Conservation (phyloP, 176 grass and related monocot species). For the Oryza meridionalis region DNA sequence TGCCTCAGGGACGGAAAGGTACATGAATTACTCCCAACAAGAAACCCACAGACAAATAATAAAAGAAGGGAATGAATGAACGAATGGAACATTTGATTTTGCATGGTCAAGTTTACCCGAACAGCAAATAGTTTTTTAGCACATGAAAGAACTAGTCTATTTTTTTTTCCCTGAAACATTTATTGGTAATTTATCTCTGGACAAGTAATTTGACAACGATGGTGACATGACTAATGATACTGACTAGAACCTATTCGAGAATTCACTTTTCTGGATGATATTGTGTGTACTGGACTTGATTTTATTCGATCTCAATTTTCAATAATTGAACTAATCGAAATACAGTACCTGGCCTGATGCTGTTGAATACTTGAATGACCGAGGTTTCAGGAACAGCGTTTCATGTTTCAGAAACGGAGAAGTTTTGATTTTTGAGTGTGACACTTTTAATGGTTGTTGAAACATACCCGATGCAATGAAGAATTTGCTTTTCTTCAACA, state of each 20-base stretch:
- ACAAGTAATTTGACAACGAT: slow-evolving; percentile 20
- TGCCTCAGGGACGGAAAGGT: slow-evolving; percentile 79
- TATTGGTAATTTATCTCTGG: slow-evolving; percentile 21
- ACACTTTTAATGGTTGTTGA: slow-evolving; percentile 1
- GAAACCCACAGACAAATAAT: slow-evolving; percentile 28
- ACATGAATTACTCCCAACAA: slow-evolving; percentile 53
- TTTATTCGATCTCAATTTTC: slow-evolving; percentile 13
- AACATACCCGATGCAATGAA: slow-evolving; percentile 7
- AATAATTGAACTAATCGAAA: background rate
- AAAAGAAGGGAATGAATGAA: slow-evolving; percentile 1
- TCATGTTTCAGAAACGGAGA: slow-evolving; percentile 28
- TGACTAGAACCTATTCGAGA: background rate
- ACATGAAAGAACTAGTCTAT: background rate
- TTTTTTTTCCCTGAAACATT: slow-evolving; percentile 1
- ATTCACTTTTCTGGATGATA: slow-evolving; percentile 26
- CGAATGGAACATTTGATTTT: slow-evolving; percentile 5
- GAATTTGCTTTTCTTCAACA: slow-evolving; percentile 25
- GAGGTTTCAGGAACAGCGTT: slow-evolving; percentile 30
- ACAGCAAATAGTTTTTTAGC: slow-evolving; percentile 13
- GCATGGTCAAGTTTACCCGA: slow-evolving; percentile 11
- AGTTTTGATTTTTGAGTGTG: slow-evolving; percentile 17
- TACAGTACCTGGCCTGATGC: slow-evolving; percentile 15
- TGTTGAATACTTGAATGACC: slow-evolving; percentile 33
- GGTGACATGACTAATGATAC: slow-evolving; percentile 13
- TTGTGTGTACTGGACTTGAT: slow-evolving; percentile 21